These are phyloP conservation scores for Puccinia triticina DNA, from an alignment of 1,284 basidiomycete genomes.

Conservation along the genomic window DNA sequence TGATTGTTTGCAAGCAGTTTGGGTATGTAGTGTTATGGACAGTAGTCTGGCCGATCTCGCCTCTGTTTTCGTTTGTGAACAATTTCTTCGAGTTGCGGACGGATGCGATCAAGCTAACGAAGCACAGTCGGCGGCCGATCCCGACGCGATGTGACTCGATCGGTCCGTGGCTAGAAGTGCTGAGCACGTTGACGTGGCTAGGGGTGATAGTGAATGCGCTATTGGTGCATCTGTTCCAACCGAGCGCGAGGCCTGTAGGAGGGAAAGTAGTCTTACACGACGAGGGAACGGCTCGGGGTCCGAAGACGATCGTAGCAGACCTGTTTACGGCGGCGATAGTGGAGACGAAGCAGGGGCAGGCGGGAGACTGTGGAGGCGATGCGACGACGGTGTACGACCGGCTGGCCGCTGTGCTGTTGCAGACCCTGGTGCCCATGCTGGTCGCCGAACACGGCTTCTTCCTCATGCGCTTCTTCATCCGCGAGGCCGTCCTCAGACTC, in stretches of 20 bases:
- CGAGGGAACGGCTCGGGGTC: neutral
- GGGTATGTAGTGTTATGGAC: slow-evolving; percentile 91
- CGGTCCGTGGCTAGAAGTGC: slow-evolving; percentile 87
- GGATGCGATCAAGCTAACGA: slow-evolving; percentile 92
- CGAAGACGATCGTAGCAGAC: slow-evolving; percentile 53
- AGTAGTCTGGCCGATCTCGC: slow-evolving; percentile 89
- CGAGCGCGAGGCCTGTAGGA: neutral
- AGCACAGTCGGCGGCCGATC: slow-evolving; percentile 80
- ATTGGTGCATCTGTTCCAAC: slow-evolving; percentile 79
- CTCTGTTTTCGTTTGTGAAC: slow-evolving; percentile 58
- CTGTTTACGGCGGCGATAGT: slow-evolving; percentile 53
- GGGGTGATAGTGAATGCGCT: slow-evolving; percentile 81
- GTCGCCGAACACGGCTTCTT: slow-evolving; percentile 58
- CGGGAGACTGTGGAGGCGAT: slow-evolving; percentile 23
- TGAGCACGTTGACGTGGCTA: slow-evolving; percentile 72
- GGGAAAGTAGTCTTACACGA: neutral
- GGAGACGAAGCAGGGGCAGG: slow-evolving; percentile 53
- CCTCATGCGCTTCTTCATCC: slow-evolving; percentile 53
- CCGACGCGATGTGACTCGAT: slow-evolving; percentile 85
- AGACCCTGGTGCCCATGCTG: slow-evolving; percentile 57
- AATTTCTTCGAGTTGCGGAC: slow-evolving; percentile 76
- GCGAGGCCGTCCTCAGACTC: slow-evolving; percentile 56
- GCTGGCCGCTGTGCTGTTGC: slow-evolving; percentile 53
- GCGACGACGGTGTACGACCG: neutral
- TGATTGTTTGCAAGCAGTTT: slow-evolving; percentile 65